Percentiles rank a stretch among this genome's conserved stretches.
These are phyloP conservation scores for Phaseolus lunatus DNA, from an alignment of 306 rosid species.

Conservation along the genomic window DNA sequence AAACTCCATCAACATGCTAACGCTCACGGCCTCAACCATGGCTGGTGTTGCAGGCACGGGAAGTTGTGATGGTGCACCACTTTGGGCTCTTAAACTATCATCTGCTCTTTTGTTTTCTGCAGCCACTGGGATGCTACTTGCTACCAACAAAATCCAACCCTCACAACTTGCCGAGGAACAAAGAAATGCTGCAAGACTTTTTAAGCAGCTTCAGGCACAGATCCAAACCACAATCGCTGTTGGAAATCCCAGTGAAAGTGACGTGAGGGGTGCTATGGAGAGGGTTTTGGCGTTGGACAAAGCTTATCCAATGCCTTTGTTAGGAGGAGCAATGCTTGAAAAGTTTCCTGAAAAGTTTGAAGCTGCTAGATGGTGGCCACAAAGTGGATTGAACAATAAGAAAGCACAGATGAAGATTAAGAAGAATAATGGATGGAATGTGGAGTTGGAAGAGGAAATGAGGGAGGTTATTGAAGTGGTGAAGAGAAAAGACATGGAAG, in stretches of 20 bases:
- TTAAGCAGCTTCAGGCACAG: conserved; percentile 55
- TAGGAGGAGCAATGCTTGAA: conserved; percentile 77
- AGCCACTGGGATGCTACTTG: conserved; percentile 61
- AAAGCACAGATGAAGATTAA: neutral
- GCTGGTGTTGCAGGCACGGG: conserved; percentile 53
- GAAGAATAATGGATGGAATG: conserved; percentile 61
- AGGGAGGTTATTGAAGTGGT: conserved; percentile 57
- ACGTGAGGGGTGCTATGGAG: conserved; percentile 54
- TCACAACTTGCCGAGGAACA: conserved; percentile 84
- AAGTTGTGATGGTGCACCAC: conserved; percentile 20
- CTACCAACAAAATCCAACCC: conserved; percentile 76
- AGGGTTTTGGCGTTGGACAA: conserved; percentile 64
- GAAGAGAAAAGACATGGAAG: conserved; percentile 62
- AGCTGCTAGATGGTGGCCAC: conserved; percentile 81
- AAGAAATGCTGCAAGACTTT: conserved; percentile 66
- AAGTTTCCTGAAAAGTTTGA: conserved; percentile 63
- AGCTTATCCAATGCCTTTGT: conserved; percentile 74
- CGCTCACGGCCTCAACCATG: conserved; percentile 68
- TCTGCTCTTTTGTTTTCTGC: conserved; percentile 64
- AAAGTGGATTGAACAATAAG: neutral
- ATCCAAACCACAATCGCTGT: conserved; percentile 51
- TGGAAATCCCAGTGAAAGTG: conserved; percentile 42
- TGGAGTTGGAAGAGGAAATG: conserved; percentile 60
- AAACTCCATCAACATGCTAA: conserved; percentile 73
- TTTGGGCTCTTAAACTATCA: conserved; percentile 56